Conservation (phyloP, 495 filamentous ascomycete genomes). For the Cenococcum geophilum region DNA sequence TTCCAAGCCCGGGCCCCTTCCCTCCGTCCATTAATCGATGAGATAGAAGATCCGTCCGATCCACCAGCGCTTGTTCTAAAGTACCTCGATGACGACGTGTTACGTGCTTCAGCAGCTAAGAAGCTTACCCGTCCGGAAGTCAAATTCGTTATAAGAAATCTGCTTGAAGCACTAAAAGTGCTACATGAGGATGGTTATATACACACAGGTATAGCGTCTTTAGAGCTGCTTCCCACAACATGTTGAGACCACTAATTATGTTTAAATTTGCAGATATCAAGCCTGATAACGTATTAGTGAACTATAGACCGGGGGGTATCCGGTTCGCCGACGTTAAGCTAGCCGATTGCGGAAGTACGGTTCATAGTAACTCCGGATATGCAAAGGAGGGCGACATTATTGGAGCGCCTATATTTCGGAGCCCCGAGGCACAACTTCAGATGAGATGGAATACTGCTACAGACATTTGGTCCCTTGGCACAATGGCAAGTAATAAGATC, state of each 20-base stretch:
- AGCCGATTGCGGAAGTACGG: slow-evolving; percentile 41
- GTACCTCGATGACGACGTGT: slow-evolving; percentile 41
- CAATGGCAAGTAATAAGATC: slow-evolving; percentile 31
- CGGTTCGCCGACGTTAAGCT: slow-evolving; percentile 41
- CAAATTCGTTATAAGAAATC: slow-evolving; percentile 39
- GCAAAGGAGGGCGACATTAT: slow-evolving; percentile 40
- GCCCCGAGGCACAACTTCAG: slow-evolving; percentile 39
- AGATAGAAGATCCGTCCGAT: slow-evolving; percentile 38
- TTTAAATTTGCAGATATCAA: slow-evolving; percentile 37
- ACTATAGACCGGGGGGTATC: slow-evolving; percentile 32
- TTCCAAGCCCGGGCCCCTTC: slow-evolving; percentile 37
- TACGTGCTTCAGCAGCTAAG: slow-evolving; percentile 35
- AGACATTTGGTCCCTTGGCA: slow-evolving; percentile 46
- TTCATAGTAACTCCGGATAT: slow-evolving; percentile 35
- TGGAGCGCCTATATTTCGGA: slow-evolving; percentile 38
- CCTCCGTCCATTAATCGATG: slow-evolving; percentile 40
- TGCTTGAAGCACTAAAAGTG: slow-evolving; percentile 39
- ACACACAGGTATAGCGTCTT: slow-evolving; percentile 40
- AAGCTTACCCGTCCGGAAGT: slow-evolving; percentile 40
- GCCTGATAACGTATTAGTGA: slow-evolving; percentile 42
- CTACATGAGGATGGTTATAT: slow-evolving; percentile 42
- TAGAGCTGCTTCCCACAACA: not conserved
- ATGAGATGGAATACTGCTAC: slow-evolving; percentile 39
- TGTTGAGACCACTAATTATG: not conserved
- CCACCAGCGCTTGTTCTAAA: slow-evolving; percentile 42